phyloP scores from a whole-genome alignment of 306 rosid species.

The Vigna radiata region DNA sequence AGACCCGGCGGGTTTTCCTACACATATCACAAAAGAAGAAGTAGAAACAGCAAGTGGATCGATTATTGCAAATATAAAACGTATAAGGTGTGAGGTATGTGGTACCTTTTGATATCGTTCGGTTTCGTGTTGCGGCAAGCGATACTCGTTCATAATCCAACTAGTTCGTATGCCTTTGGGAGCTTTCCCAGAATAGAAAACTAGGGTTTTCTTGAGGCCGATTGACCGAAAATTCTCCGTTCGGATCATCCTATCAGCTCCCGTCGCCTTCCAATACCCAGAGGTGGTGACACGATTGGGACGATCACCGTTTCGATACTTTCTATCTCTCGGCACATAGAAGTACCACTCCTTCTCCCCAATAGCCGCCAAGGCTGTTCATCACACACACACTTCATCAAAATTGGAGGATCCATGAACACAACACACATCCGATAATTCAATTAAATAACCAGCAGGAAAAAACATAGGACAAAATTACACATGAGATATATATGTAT shows the following conservation, averaged over 20 bases:
- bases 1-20: neutral
- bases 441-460: neutral
- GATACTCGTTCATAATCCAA: constrained; percentile 99
- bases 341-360: constrained; percentile 99
- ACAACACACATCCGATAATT: neutral
- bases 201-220: constrained; percentile 99
- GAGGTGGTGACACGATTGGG: constrained; percentile 94
- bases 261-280: constrained; percentile 99
- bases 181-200: constrained; percentile 96
- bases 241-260: constrained; percentile 93
- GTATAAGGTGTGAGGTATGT: neutral
- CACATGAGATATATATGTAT: neutral
- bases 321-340: constrained; percentile 92
- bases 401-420: neutral
- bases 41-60: neutral
- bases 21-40: neutral
- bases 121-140: constrained; percentile 94
- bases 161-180: constrained; percentile 96
- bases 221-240: constrained; percentile 80
- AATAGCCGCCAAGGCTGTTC: constrained; percentile 89
- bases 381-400: neutral
- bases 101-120: constrained; percentile 90
- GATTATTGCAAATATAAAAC: neutral
- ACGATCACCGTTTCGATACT: constrained; percentile 91
- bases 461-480: neutral